A percentile compares a stretch with the other conserved stretches of the same genome.
Conservation (phyloP, 2,329 filamentous ascomycete genomes). For the Penicillium paneum region DNA sequence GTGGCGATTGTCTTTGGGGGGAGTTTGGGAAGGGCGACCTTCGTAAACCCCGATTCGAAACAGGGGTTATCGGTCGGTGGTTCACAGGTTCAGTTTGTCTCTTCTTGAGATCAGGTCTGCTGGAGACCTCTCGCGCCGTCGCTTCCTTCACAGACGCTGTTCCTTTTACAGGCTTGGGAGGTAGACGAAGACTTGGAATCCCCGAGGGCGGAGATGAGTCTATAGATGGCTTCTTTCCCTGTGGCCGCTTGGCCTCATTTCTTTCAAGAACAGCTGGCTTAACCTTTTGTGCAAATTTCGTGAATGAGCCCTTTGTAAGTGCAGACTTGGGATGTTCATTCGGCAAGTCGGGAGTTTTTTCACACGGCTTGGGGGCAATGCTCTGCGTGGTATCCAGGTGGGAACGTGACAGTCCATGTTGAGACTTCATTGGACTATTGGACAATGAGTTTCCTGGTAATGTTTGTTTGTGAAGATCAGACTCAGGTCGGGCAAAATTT, state of each 20-base stretch:
- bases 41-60: slow-evolving; percentile 29
- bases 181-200: not conserved
- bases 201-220: slow-evolving; percentile 14
- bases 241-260: slow-evolving; percentile 21
- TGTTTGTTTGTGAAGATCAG: not conserved
- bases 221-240: slow-evolving; percentile 14
- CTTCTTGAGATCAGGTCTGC: slow-evolving; percentile 9
- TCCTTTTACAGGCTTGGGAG: slow-evolving; percentile 19
- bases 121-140: slow-evolving; percentile 8
- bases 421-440: not conserved
- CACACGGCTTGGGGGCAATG: not conserved
- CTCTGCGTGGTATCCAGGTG: slow-evolving; percentile 4
- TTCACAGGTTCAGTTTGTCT: slow-evolving; percentile 11
- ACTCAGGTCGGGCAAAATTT: not conserved
- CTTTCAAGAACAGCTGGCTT: slow-evolving; percentile 28
- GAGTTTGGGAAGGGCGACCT: slow-evolving; percentile 28
- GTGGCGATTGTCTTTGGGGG: slow-evolving; percentile 20
- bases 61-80: slow-evolving; percentile 20
- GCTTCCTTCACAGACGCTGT: slow-evolving; percentile 18
- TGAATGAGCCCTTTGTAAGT: slow-evolving; percentile 28
- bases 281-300: slow-evolving; percentile 36
- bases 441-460: not conserved
- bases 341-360: slow-evolving; percentile 12
- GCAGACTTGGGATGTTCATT: slow-evolving; percentile 24
- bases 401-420: not conserved